phyloP scores from a whole-genome alignment of 805 yeast species.

The Yarrowia deformans region DNA sequence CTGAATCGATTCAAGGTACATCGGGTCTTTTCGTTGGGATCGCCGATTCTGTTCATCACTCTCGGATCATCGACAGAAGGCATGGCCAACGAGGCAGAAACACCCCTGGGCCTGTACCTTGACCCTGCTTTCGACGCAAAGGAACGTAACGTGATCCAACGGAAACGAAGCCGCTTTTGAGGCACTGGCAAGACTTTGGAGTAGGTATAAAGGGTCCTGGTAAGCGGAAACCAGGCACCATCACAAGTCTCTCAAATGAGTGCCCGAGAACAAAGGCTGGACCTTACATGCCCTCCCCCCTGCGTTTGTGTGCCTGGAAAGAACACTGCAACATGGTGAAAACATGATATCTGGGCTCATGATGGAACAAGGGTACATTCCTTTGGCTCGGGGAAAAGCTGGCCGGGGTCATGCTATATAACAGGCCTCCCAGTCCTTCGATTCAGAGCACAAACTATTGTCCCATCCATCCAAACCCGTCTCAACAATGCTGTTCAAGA shows the following conservation, averaged over 20 bases:
- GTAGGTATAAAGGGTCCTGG: not conserved
- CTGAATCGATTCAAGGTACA: conserved; percentile 13
- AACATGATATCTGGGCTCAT: not conserved
- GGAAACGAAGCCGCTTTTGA: not conserved
- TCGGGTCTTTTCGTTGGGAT: not conserved
- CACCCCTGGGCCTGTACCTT: conserved; percentile 31
- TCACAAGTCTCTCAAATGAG: not conserved
- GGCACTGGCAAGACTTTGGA: not conserved
- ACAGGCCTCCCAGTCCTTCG: not conserved
- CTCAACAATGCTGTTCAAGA: conserved; percentile 26
- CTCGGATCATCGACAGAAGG: not conserved
- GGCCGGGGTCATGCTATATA: not conserved
- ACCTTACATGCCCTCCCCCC: not conserved
- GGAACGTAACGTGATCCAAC: conserved; percentile 3
- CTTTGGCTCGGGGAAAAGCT: not conserved
- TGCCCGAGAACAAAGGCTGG: not conserved
- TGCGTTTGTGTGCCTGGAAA: not conserved
- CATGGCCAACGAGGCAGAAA: not conserved
- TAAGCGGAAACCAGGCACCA: not conserved
- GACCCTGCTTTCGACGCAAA: conserved; percentile 31
- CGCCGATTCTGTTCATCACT: conserved; percentile 2
- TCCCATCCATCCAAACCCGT: not conserved
- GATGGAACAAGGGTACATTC: not conserved
- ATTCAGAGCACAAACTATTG: not conserved
- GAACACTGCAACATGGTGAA: not conserved